phyloP scores from a whole-genome alignment of 345 rosid species.

The Eucalyptus dawsonii region DNA sequence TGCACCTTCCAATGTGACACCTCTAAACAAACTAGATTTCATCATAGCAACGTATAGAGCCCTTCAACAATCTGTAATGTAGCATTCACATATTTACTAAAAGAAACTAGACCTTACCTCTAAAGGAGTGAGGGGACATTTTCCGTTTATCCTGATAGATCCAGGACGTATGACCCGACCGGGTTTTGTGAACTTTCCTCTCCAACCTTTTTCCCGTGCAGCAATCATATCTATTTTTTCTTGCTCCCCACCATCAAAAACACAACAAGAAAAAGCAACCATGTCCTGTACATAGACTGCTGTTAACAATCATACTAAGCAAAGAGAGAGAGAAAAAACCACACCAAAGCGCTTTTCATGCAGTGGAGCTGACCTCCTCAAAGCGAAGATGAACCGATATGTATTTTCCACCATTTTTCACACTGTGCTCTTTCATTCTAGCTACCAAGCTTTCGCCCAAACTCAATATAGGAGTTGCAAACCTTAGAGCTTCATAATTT shows the following conservation, averaged over 20 bases:
- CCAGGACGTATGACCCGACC: slow-evolving; percentile 98
- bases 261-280: slow-evolving; percentile 99
- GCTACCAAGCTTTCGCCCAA: slow-evolving; percentile 80
- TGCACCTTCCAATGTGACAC: not conserved
- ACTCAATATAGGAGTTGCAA: slow-evolving; percentile 61
- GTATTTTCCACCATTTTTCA: slow-evolving; percentile 63
- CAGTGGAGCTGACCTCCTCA: slow-evolving; percentile 73
- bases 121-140: slow-evolving; percentile 94
- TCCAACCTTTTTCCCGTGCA: slow-evolving; percentile 98
- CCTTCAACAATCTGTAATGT: not conserved
- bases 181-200: slow-evolving; percentile 92
- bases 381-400: slow-evolving; percentile 97
- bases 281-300: slow-evolving; percentile 51
- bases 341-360: not conserved
- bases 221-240: slow-evolving; percentile 82
- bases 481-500: slow-evolving; percentile 80
- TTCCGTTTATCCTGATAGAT: slow-evolving; percentile 89
- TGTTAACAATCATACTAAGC: not conserved
- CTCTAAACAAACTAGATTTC: not conserved
- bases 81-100: not conserved
- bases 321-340: not conserved
- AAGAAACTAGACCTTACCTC: slow-evolving; percentile 44
- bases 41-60: not conserved
- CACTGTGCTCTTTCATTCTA: slow-evolving; percentile 92
- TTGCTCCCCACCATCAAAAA: slow-evolving; percentile 91